phyloP scores from a whole-genome alignment of 129 eudicot species.

The Gnaphalium uliginosum region DNA sequence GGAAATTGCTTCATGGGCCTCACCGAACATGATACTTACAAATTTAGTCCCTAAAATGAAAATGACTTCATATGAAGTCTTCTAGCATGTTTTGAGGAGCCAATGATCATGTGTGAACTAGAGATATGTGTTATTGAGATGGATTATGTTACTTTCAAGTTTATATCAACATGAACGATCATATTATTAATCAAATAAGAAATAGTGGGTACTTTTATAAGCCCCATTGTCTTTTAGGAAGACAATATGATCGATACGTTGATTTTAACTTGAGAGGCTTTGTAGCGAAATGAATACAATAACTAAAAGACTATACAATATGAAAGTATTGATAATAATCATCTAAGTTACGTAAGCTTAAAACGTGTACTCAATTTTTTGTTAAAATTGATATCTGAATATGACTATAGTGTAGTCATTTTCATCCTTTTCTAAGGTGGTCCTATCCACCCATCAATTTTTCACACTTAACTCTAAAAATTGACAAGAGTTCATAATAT shows the following conservation, averaged over 20 bases:
- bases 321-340: neutral
- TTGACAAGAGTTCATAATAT: neutral
- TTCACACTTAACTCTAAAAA: neutral
- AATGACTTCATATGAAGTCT: neutral
- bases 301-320: neutral
- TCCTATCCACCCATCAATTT: neutral
- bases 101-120: neutral
- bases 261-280: no score
- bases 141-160: no score
- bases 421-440: neutral
- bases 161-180: no score
- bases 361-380: slow-evolving; percentile 13
- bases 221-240: no score
- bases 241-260: no score
- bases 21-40: neutral
- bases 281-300: no score
- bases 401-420: neutral
- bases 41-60: neutral
- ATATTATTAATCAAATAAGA: no score
- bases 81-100: neutral
- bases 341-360: neutral
- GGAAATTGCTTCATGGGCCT: neutral
- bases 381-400: neutral
- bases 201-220: no score
- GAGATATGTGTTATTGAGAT: no score